A percentile compares a stretch with the other conserved stretches of the same genome.
Conservation (phyloP, 345 rosid genomes). For the Sisymbrium irio region DNA sequence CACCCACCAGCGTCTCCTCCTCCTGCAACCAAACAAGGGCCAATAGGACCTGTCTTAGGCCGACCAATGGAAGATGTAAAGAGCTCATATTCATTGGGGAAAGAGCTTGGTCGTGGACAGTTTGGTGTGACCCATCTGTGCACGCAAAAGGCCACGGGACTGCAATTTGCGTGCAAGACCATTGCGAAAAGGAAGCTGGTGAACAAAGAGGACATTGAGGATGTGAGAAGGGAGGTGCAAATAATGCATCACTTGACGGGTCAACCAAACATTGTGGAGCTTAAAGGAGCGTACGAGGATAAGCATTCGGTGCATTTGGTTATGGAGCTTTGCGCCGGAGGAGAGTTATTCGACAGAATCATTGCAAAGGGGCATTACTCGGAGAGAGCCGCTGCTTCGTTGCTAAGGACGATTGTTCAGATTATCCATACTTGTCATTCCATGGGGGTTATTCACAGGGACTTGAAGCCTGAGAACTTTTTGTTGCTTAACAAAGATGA, state of each 20-base stretch:
- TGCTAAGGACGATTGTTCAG: slow-evolving; percentile 82
- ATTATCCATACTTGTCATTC: slow-evolving; percentile 87
- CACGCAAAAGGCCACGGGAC: slow-evolving; percentile 63
- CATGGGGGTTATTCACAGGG: slow-evolving; percentile 94
- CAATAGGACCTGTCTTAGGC: slow-evolving; percentile 76
- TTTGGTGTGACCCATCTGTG: slow-evolving; percentile 89
- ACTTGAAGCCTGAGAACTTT: slow-evolving; percentile 95
- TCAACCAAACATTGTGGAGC: slow-evolving; percentile 84
- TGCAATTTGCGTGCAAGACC: slow-evolving; percentile 88
- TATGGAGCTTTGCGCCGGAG: slow-evolving; percentile 95
- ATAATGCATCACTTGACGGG: slow-evolving; percentile 93
- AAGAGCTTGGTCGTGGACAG: slow-evolving; percentile 89
- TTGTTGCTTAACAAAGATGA: slow-evolving; percentile 73
- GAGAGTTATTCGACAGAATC: slow-evolving; percentile 86
- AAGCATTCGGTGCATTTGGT: slow-evolving; percentile 91
- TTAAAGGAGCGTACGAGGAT: slow-evolving; percentile 93
- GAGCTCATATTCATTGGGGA: slow-evolving; percentile 61
- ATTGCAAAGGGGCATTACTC: slow-evolving; percentile 93
- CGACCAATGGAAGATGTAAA: slow-evolving; percentile 92
- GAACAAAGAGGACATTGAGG: slow-evolving; percentile 90
- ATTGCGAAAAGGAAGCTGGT: slow-evolving; percentile 82
- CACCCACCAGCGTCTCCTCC: slow-evolving; percentile 35
- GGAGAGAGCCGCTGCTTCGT: slow-evolving; percentile 84
- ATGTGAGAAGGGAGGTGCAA: slow-evolving; percentile 88
- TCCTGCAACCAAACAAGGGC: slow-evolving; percentile 39